These are phyloP conservation scores for Hondaea fermentalgiana DNA, from an alignment of 108 stramenopile genomes.

Conservation along the genomic window DNA sequence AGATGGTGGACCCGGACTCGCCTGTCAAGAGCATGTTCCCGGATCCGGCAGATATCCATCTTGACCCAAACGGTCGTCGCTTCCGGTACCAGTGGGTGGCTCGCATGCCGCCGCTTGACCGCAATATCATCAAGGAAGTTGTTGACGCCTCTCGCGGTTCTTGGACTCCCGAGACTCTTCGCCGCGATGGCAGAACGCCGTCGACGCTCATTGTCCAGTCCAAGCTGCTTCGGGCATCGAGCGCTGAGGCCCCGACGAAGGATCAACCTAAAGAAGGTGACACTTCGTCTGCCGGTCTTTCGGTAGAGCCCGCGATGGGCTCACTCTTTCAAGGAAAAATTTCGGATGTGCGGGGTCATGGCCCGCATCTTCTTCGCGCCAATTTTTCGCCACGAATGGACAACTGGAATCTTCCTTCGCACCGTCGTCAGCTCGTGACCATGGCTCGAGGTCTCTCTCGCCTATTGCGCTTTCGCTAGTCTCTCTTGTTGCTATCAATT, in stretches of 20 bases:
- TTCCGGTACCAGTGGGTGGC: constrained; percentile 98
- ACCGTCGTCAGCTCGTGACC: not conserved
- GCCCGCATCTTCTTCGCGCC: not conserved
- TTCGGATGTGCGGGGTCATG: no score
- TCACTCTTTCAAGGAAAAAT: no score
- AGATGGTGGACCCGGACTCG: constrained; percentile 76
- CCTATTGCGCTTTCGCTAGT: not conserved
- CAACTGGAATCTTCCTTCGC: not conserved
- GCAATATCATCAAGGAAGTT: constrained; percentile 68
- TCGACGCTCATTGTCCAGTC: no score
- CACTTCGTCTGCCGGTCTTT: no score
- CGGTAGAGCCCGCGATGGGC: no score
- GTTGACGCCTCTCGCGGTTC: constrained; percentile 32
- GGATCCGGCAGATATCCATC: constrained; percentile 49
- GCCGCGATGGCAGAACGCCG: no score
- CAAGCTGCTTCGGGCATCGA: no score
- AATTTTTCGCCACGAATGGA: not conserved
- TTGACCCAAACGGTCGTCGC: constrained; percentile 92
- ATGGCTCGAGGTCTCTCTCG: not conserved
- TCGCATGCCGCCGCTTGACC: constrained; percentile 92
- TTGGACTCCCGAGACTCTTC: not conserved
- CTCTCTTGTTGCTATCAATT: not conserved
- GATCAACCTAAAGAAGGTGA: no score
- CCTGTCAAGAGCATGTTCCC: constrained; percentile 93
- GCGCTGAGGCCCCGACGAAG: no score